Percentiles rank a stretch among this genome's conserved stretches.
phyloP scores from a whole-genome alignment of 495 filamentous ascomycete species.

The Penicillium lividum region DNA sequence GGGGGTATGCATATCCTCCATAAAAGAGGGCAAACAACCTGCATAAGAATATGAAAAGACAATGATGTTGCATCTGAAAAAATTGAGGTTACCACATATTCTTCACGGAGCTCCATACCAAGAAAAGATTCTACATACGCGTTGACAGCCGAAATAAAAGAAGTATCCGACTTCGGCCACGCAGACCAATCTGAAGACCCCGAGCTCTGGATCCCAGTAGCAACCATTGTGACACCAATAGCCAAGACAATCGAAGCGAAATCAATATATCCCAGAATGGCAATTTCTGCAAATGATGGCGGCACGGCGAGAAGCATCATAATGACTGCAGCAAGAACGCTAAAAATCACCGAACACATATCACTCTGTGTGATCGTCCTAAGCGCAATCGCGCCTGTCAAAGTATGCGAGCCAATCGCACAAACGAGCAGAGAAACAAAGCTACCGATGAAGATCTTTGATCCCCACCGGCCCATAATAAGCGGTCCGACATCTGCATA shows the following conservation, averaged over 20 bases:
- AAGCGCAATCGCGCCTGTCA: constrained; percentile 70
- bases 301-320: constrained; percentile 63
- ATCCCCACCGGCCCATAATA: constrained; percentile 59
- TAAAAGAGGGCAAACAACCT: constrained; percentile 67
- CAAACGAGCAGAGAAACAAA: constrained; percentile 64
- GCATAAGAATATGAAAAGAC: constrained; percentile 65
- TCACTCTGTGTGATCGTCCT: constrained; percentile 58
- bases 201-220: constrained; percentile 49
- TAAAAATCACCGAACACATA: constrained; percentile 63
- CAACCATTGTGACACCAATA: constrained; percentile 68
- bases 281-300: constrained; percentile 50
- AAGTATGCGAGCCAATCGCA: constrained; percentile 67
- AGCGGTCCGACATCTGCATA: constrained; percentile 66
- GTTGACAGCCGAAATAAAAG: constrained; percentile 37
- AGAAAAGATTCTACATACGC: no score
- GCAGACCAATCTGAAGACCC: constrained; percentile 30
- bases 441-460: constrained; percentile 57
- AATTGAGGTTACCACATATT: constrained; percentile 20
- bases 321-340: constrained; percentile 59
- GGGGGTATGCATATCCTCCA: constrained; percentile 72
- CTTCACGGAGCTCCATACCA: no score
- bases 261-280: constrained; percentile 61
- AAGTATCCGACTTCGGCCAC: constrained; percentile 29
- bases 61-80: constrained; percentile 59
- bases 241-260: constrained; percentile 66